Evolutionary conservation across 164 flowering plant species (phyloP).

Genomic region (Houttuynia cordata): DNA sequence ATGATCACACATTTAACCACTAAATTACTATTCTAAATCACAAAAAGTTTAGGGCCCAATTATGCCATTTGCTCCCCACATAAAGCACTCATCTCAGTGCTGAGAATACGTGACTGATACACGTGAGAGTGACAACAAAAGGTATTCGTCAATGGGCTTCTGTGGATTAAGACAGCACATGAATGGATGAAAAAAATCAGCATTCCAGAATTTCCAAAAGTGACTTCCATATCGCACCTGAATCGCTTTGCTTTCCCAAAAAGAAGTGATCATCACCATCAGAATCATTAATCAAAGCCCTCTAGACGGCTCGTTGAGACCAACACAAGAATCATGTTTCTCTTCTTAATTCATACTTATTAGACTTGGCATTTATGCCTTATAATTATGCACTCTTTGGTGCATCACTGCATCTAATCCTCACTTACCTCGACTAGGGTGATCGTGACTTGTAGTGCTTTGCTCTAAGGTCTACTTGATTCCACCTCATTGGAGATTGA

Average conservation of each 20-base stretch:
- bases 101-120: not conserved
- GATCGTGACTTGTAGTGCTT: slow-evolving; percentile 1
- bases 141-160: not conserved
- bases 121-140: not conserved
- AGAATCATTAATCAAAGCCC: not conserved
- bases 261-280: slow-evolving; percentile 2
- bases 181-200: not conserved
- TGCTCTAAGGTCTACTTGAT: not conserved
- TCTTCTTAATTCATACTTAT: not conserved
- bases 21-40: too few relatives aligned
- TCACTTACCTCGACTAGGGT: not conserved
- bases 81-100: not conserved
- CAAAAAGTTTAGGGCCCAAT: too few relatives aligned
- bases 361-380: not conserved
- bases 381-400: not conserved
- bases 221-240: not conserved
- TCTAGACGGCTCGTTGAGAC: not conserved
- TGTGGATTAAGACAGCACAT: not conserved
- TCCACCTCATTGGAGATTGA: not conserved
- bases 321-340: not conserved
- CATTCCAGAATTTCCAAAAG: not conserved
- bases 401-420: slow-evolving; percentile 2
- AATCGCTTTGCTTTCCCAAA: not conserved
- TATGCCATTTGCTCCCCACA: not conserved
- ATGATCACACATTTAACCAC: too few relatives aligned